Conservation (phyloP, 106 monocot genomes). For the Acanthochlamys bracteata region DNA sequence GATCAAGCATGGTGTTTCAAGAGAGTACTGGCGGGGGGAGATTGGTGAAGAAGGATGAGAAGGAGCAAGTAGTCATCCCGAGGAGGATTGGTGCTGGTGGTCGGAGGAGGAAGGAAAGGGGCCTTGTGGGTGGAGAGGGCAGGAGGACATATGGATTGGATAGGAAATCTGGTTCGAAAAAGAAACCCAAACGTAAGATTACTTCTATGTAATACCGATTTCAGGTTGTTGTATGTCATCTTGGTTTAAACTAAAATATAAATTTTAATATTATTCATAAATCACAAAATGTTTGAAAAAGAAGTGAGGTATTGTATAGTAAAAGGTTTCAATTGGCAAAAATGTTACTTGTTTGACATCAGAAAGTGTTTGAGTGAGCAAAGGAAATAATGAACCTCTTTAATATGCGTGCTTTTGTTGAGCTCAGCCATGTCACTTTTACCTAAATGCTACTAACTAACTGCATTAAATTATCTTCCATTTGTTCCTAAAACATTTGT, state of each 20-base stretch:
- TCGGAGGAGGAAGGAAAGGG: neutral
- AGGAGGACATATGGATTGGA: neutral
- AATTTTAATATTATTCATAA: too few species aligned
- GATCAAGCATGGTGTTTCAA: neutral
- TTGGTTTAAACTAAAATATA: neutral
- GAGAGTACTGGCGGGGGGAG: neutral
- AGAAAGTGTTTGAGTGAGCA: too few species aligned
- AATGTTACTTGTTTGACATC: too few species aligned
- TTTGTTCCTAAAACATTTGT: too few species aligned
- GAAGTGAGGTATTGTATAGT: too few species aligned
- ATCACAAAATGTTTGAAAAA: too few species aligned
- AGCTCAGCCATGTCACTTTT: too few species aligned
- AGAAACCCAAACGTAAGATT: conserved; percentile 2
- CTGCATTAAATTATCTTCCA: too few species aligned
- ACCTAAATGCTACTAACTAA: too few species aligned
- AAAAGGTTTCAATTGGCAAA: too few species aligned
- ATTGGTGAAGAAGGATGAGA: neutral
- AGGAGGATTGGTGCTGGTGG: conserved; percentile 6
- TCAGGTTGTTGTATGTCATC: neutral
- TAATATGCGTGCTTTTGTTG: too few species aligned
- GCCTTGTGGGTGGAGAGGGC: neutral
- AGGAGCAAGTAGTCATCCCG: neutral
- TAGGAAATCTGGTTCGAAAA: conserved; percentile 5
- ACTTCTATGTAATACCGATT: neutral
- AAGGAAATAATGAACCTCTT: too few species aligned